Percentiles rank a stretch among this genome's conserved stretches.
Conservation (phyloP, 2,329 filamentous ascomycete species). For the Boeremia exigua region DNA sequence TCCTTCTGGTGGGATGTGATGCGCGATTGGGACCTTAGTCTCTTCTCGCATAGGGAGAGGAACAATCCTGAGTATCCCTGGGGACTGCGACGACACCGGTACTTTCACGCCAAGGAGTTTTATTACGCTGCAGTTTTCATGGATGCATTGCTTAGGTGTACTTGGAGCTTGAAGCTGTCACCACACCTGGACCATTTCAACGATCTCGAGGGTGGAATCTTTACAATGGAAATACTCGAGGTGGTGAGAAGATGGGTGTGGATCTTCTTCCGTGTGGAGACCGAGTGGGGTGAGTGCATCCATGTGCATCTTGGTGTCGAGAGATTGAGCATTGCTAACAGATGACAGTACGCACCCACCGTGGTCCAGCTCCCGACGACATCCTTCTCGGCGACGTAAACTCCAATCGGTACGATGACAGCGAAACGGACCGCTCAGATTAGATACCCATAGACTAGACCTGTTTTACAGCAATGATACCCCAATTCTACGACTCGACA, state of each 20-base stretch:
- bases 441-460: slow-evolving; percentile 14
- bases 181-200: slow-evolving; percentile 82
- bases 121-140: slow-evolving; percentile 84
- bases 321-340: slow-evolving; percentile 15
- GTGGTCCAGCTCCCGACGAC: slow-evolving; percentile 67
- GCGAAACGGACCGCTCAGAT: slow-evolving; percentile 43
- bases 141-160: slow-evolving; percentile 83
- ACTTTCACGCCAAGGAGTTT: slow-evolving; percentile 72
- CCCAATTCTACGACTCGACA: not conserved
- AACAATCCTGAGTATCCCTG: slow-evolving; percentile 71
- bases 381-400: slow-evolving; percentile 71
- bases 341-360: slow-evolving; percentile 58
- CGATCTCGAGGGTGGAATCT: slow-evolving; percentile 88
- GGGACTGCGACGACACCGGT: slow-evolving; percentile 76
- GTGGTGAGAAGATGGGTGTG: slow-evolving; percentile 91
- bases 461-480: slow-evolving; percentile 4
- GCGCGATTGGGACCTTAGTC: slow-evolving; percentile 93
- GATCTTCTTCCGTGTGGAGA: slow-evolving; percentile 96
- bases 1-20: slow-evolving; percentile 99
- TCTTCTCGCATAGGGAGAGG: slow-evolving; percentile 71
- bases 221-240: slow-evolving; percentile 84
- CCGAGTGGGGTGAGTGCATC: slow-evolving; percentile 75
- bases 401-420: slow-evolving; percentile 68
- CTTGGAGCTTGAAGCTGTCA: slow-evolving; percentile 88
- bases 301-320: not conserved